Evolutionary conservation across 1,139 yeast genomes (phyloP), one percentile per base, ranked within the genome.

Genomic region (Pichia sp.): DNA sequence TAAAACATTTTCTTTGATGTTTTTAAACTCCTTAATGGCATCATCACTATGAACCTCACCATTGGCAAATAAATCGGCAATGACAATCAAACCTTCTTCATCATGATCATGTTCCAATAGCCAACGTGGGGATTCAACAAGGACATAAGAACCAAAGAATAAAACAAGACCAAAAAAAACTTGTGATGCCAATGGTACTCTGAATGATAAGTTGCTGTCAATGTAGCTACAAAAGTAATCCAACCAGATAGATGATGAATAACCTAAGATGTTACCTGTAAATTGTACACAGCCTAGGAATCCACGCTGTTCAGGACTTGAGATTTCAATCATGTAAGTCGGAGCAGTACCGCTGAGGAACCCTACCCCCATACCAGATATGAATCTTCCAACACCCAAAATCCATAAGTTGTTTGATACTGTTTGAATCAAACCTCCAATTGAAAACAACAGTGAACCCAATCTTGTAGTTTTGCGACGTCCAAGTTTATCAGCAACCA

Each of bases 291-390:
- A 88, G 0, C 96, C 96, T 49, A 87, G 76, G 59, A 84, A 79
- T 1, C 97, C 97, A 52, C 97, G 74, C 56, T 84, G 86, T 54
- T 85, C 84, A 1, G 96, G 89, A 16, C 95, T 95, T 37, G 94
- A 82, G 51, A 90, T 87, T 64, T 90, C 97, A 7, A 88, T 79
- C 68, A 89, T 96, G 65, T 88, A 90, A 44, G 92, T 87, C 0
- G 97, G 97, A n/a, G 92, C 94, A 46, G 89, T 87, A 7, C 96
- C 87, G n/a, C 95, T 84, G 48, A 90, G 72, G 60, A 87, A 75
- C 13, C 97, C 97, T 42, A 90, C 90, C 16, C 96, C 96, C 35
- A 89, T 59, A 62, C 97, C 97, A 41, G 90, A 79, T 39, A 89
- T 74, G 42, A 88, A 74, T 56, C 97, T 74, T 0, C 97, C 96